These are phyloP conservation scores for Capsella rubella DNA, from an alignment of 441 rosid species.

Conservation along the genomic window DNA sequence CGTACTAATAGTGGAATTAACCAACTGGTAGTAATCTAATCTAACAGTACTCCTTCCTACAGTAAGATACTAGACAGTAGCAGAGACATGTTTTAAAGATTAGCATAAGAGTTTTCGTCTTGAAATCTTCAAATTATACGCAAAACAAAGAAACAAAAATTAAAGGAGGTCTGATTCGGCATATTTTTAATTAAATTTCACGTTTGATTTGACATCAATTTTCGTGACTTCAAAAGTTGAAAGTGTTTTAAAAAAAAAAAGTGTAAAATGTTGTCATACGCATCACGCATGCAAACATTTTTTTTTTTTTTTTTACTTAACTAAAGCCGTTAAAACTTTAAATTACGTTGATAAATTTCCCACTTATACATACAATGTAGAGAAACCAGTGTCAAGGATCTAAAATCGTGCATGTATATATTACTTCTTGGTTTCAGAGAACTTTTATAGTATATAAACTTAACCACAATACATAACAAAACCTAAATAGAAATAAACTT, in stretches of 20 bases:
- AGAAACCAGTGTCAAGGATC: background rate
- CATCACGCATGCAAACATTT: conserved; percentile 8
- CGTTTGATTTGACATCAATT: conserved; percentile 8
- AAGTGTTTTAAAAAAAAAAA: no score
- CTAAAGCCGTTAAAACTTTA: background rate
- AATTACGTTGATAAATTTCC: background rate
- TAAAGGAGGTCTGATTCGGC: background rate
- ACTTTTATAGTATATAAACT: background rate
- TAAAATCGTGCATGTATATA: background rate
- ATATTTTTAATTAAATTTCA: background rate
- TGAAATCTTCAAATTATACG: background rate
- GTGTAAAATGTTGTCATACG: no score
- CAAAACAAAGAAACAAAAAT: background rate
- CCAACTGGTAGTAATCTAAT: background rate
- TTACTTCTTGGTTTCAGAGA: background rate
- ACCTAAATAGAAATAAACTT: background rate
- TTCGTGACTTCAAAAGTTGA: conserved; percentile 12
- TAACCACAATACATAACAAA: no score
- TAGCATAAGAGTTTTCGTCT: background rate
- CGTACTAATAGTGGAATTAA: background rate
- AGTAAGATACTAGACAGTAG: background rate
- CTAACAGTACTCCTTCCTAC: background rate
- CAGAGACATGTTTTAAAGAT: background rate
- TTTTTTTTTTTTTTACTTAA: background rate
- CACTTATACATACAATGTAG: background rate